Conservation (phyloP, 495 filamentous ascomycete genomes). For the Xylona heveae region DNA sequence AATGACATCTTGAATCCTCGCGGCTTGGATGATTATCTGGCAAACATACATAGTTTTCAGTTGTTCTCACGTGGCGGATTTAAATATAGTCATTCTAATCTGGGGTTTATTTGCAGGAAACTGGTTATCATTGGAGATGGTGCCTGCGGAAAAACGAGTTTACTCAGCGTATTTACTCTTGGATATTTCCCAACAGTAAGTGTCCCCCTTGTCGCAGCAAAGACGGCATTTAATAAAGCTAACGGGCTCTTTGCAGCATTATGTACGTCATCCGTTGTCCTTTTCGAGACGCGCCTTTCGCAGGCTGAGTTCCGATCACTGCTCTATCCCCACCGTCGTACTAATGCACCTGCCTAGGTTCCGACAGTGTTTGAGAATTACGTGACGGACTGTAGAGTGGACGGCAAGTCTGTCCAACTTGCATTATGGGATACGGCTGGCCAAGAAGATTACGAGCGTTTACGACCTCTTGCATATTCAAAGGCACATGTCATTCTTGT, state of each 20-base stretch:
- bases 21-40: no score
- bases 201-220: no score
- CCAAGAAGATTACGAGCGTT: conserved; percentile 31
- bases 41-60: neutral
- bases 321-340: conserved; percentile 14
- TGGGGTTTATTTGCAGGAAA: conserved; percentile 43
- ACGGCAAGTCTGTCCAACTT: conserved; percentile 25
- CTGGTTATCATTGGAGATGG: conserved; percentile 98
- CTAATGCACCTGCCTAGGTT: conserved; percentile 2
- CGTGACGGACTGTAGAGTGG: conserved; percentile 24
- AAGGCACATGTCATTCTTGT: conserved; percentile 96
- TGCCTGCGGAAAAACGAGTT: conserved; percentile 94
- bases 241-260: neutral
- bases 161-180: conserved; percentile 93
- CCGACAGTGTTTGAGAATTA: conserved; percentile 21
- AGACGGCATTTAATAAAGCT: neutral
- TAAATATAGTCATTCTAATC: neutral
- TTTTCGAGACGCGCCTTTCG: no score
- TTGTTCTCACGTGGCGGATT: neutral
- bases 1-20: no score
- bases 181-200: conserved; percentile 96
- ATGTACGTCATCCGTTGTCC: neutral
- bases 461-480: conserved; percentile 89
- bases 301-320: neutral
- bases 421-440: conserved; percentile 26